Evolutionary conservation across 2,329 filamentous ascomycete genomes (phyloP), one percentile per base, ranked within the genome.

Genomic region (Scleromitrula shiraiana): DNA sequence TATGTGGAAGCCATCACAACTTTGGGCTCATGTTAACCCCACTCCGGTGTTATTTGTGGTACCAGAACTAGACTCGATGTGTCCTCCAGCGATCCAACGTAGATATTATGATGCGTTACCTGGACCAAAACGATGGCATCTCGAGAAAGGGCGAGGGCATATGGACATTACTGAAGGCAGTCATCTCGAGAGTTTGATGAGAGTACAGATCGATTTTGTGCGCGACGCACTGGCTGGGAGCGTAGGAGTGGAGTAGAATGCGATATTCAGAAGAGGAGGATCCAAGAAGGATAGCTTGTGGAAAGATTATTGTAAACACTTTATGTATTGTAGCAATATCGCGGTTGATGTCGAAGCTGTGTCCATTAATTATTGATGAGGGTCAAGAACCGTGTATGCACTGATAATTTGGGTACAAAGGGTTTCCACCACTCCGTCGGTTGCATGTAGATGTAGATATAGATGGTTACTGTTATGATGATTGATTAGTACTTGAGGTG

Each of bases 61-160:
- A 4, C 41, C 41, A 15, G 41, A 37, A 37, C n/a, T 36, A 14
- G 41, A 45, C 20, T 26, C 6, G 12, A 24, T 45, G 10, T 36
- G 29, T 14, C 41, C 22, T 3, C 33, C 41, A 5, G 14, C 57
- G 27, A 48, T 44, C 19, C 62, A 64, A 45, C 48, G 50, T 9
- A 53, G 41, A 27, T 37, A 54, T 15, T 59, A 55, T 38, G 51
- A 60, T 9, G 41, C 24, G 5, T 39, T 64, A 6, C 15, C 39
- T 10, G 53, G 49, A 2, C 58, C 59, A 5, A 64, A 64, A 46
- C 39, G 50, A 39, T 23, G 50, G 37, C 48, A 55, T 43, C 27
- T 62, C 30, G 59, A 51, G n/a, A 29, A 43, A 3, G 60, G 55
- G 6, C 59, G 53, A 44, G 60, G 54, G 6, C 62, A 64, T 52